phyloP scores from a whole-genome alignment of 2,329 filamentous ascomycete genomes.

The Acarospora socialis region DNA sequence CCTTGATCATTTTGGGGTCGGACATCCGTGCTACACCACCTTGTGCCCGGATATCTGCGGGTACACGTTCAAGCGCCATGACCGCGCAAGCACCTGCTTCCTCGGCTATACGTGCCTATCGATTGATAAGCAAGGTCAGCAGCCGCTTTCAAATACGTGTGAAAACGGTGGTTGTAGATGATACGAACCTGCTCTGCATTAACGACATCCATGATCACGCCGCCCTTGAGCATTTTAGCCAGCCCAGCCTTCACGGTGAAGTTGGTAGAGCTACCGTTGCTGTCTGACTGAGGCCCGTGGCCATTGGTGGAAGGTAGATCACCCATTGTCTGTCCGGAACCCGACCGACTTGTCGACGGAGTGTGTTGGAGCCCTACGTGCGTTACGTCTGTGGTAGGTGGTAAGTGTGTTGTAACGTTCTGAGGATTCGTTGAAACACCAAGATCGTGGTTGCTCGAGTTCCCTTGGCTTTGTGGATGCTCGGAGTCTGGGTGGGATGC shows the following conservation, averaged over 20 bases:
- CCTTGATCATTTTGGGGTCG: slow-evolving; percentile 84
- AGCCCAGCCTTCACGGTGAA: slow-evolving; percentile 91
- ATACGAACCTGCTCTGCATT: slow-evolving; percentile 61
- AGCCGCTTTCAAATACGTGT: neutral
- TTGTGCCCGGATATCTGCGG: slow-evolving; percentile 83
- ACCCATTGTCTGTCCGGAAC: no score
- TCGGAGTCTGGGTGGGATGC: no score
- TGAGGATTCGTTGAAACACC: no score
- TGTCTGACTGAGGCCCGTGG: slow-evolving; percentile 17
- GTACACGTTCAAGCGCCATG: slow-evolving; percentile 96
- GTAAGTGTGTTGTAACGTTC: no score
- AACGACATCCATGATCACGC: slow-evolving; percentile 98
- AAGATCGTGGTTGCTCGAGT: no score
- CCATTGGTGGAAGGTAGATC: slow-evolving; percentile 22
- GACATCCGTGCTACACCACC: slow-evolving; percentile 96
- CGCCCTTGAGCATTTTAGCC: slow-evolving; percentile 96
- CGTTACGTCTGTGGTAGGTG: no score
- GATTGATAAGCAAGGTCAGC: slow-evolving; percentile 6
- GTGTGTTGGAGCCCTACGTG: no score
- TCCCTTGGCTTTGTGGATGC: no score
- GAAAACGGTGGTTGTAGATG: neutral
- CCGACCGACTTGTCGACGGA: no score
- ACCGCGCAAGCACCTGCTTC: slow-evolving; percentile 91
- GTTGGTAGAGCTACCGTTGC: slow-evolving; percentile 34
- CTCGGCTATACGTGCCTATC: slow-evolving; percentile 82